phyloP scores from a whole-genome alignment of 345 rosid genomes.

The Dovyalis caffra region DNA sequence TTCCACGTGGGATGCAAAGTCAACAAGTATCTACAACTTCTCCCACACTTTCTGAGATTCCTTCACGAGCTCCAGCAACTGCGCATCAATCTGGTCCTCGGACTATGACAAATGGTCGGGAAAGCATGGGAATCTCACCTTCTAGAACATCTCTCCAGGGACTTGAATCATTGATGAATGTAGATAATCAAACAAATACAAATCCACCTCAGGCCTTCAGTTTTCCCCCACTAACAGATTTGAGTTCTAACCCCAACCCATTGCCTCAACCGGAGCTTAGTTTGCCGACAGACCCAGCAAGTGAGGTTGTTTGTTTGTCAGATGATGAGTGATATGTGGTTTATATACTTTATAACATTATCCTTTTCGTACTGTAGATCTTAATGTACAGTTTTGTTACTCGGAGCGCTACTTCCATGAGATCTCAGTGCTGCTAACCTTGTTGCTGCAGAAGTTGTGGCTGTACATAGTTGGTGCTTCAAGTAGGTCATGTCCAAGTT shows the following conservation, averaged over 20 bases:
- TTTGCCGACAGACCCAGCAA: background rate
- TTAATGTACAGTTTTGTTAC: background rate
- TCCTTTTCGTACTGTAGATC: background rate
- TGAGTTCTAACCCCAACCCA: slow-evolving; percentile 7
- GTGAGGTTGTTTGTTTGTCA: slow-evolving; percentile 49
- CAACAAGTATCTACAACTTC: slow-evolving; percentile 18
- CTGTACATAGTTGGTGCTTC: background rate
- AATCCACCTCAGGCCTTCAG: slow-evolving; percentile 9
- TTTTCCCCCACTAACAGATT: slow-evolving; percentile 4
- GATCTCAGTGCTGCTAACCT: background rate
- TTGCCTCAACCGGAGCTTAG: slow-evolving; percentile 12
- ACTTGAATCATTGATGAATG: slow-evolving; percentile 21
- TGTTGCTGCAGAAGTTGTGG: background rate
- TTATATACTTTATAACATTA: background rate
- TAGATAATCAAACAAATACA: slow-evolving; percentile 15
- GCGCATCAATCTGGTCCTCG: slow-evolving; percentile 16
- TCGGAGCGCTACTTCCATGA: background rate
- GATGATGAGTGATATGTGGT: slow-evolving; percentile 49
- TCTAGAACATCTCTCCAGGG: slow-evolving; percentile 17
- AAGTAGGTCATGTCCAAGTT: background rate
- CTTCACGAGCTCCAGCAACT: slow-evolving; percentile 13
- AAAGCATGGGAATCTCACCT: slow-evolving; percentile 10
- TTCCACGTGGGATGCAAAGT: slow-evolving; percentile 12
- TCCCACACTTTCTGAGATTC: slow-evolving; percentile 11
- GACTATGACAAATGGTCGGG: background rate